Conservation (phyloP, 2,329 filamentous ascomycete genomes). For the Pseudocercospora musae region DNA sequence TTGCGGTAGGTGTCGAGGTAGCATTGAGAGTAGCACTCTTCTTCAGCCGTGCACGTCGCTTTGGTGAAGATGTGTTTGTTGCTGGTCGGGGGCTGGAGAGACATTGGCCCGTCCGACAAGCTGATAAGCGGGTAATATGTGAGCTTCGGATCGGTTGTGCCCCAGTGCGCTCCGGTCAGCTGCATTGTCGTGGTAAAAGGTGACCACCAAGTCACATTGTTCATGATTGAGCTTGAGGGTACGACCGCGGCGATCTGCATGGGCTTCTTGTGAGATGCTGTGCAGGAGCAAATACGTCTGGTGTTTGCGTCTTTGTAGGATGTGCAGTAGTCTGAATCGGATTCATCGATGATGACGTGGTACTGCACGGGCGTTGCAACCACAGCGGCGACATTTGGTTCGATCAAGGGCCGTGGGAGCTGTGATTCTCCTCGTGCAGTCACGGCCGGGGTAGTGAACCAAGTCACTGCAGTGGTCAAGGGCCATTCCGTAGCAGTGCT, state of each 20-base stretch:
- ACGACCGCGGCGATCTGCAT: neutral
- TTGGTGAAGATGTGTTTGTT: neutral
- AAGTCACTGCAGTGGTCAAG: neutral
- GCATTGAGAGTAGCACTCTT: neutral
- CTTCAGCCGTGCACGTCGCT: neutral
- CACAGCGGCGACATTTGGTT: neutral
- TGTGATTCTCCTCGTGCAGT: neutral
- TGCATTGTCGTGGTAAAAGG: neutral
- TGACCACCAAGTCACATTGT: neutral
- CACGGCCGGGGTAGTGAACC: neutral
- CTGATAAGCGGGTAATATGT: neutral
- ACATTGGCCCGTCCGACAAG: neutral
- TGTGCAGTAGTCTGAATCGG: neutral
- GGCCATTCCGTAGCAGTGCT: neutral
- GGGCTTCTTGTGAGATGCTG: neutral
- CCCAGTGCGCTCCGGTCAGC: neutral
- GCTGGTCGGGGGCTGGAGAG: neutral
- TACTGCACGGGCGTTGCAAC: neutral
- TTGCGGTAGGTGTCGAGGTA: neutral
- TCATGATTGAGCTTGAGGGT: neutral
- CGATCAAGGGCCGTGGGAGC: neutral
- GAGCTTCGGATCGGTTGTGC: neutral
- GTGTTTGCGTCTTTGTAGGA: neutral
- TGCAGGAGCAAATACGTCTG: neutral
- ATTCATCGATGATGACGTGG: neutral